A percentile compares a stretch with the other conserved stretches of the same genome.
Evolutionary conservation across 352 stramenopile genomes (phyloP).

Genomic region (Globisporangium solare): DNA sequence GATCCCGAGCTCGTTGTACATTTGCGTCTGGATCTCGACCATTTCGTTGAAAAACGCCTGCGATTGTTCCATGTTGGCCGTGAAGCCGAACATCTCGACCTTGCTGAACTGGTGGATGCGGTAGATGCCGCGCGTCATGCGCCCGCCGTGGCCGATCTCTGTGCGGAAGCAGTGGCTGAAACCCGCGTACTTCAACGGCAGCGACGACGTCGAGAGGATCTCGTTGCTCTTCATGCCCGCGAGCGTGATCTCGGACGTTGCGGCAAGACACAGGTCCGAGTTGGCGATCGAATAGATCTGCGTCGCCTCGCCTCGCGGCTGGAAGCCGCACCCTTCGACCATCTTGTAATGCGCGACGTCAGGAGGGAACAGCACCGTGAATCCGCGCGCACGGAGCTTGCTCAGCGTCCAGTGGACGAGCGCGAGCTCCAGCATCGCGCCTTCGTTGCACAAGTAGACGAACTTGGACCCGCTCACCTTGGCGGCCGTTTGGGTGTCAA

Average conservation of each 20-base stretch:
- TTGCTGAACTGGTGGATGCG: conserved; percentile 90
- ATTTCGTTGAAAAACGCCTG: conserved; percentile 78
- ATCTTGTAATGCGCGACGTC: conserved; percentile 83
- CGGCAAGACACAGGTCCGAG: conserved; percentile 79
- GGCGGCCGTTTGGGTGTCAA: conserved; percentile 68
- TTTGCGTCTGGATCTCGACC: conserved; percentile 65
- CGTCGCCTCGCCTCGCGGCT: conserved; percentile 79
- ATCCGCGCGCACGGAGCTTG: conserved; percentile 64
- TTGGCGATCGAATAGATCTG: conserved; percentile 87
- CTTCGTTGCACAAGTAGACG: conserved; percentile 83
- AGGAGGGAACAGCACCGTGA: conserved; percentile 70
- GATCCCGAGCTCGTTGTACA: conserved; percentile 76
- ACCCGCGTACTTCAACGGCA: conserved; percentile 75
- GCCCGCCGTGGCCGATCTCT: conserved; percentile 77
- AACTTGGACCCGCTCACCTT: conserved; percentile 82
- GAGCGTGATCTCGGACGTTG: conserved; percentile 86
- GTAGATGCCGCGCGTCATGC: conserved; percentile 75
- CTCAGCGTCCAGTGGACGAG: conserved; percentile 77
- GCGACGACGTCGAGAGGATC: conserved; percentile 43
- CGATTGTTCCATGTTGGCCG: conserved; percentile 57
- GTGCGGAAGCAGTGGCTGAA: conserved; percentile 89
- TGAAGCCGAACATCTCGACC: conserved; percentile 88
- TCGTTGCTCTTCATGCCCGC: conserved; percentile 71
- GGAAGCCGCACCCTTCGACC: conserved; percentile 81
- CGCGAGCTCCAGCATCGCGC: conserved; percentile 83